Evolutionary conservation across 352 stramenopile species (phyloP).

Genomic region (Pythium periplocum): DNA sequence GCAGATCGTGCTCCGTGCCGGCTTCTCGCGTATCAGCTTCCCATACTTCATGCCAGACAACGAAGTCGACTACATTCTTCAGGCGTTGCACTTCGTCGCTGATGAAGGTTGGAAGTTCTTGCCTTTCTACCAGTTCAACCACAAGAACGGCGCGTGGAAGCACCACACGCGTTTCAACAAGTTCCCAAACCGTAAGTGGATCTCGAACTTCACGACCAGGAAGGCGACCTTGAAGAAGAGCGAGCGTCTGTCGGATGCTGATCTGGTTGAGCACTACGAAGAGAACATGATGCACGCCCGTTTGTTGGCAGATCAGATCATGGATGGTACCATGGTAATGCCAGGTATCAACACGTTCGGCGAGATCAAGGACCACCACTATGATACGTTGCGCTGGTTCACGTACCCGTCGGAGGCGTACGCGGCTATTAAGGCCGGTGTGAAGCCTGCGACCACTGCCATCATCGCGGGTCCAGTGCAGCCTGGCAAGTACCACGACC

Average conservation of each 20-base stretch:
- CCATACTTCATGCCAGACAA: conserved; percentile 61
- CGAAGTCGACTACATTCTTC: conserved; percentile 89
- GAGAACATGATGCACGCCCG: conserved; percentile 18
- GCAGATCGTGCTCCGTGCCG: conserved; percentile 88
- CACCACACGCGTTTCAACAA: conserved; percentile 38
- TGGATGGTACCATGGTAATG: conserved; percentile 3
- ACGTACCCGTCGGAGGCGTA: conserved; percentile 34
- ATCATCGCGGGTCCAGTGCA: conserved; percentile 19
- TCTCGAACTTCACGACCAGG: conserved; percentile 16
- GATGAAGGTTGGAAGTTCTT: conserved; percentile 88
- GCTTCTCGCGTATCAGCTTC: conserved; percentile 91
- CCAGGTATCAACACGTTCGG: conserved; percentile 6
- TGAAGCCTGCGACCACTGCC: not conserved
- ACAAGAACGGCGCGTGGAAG: conserved; percentile 91
- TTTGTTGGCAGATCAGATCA: conserved; percentile 13
- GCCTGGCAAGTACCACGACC: conserved; percentile 19
- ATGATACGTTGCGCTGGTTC: conserved; percentile 40
- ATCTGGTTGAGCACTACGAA: conserved; percentile 11
- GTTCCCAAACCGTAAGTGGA: conserved; percentile 24
- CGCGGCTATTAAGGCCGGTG: conserved; percentile 10
- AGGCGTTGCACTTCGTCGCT: conserved; percentile 88
- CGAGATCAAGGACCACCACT: conserved; percentile 21
- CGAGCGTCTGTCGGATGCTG: conserved; percentile 4
- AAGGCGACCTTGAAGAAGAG: not conserved
- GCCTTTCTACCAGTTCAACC: conserved; percentile 90